Base-by-base conservation (phyloP, 352 stramenopile species). In the Globisporangium radiosum region DNA sequence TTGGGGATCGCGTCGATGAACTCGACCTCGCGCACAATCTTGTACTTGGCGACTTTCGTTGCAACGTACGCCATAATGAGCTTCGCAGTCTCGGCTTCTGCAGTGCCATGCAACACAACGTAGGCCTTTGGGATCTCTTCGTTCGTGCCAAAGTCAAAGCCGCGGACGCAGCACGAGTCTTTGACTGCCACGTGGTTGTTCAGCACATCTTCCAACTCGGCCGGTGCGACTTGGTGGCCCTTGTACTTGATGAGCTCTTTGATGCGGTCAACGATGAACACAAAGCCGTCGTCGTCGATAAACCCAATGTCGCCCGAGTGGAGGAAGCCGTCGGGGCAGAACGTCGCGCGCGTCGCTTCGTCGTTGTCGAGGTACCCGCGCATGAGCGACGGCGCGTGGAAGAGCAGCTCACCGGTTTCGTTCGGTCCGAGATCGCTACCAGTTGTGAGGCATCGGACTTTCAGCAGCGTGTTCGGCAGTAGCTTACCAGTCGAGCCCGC, bases 221-320 rank as follows among this genome's bases (percentile, higher is more conserved):
- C 93, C 13, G 92, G 94, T 8, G 93, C 87, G 9, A 98, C 75
- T 58, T 96, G 92, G 57, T 95, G 94, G 11, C 90, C 92, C 59
- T 97, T 96, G 62, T 96, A 92, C 76, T 98, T 98, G 70, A 98
- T 98, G 2, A 98, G 66, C 66, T 98, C 92, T 76, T 98, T 98
- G 15, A 85, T 64, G n/a, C 94, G 72, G 68, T 98, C 94, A 0
- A 90, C 86, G 37, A 98, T 94, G 59, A 85, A 96, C 17, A 98
- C 85, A 65, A 78, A 97, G 9, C 90, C 92, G 45, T 98, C 89
- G n/a, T 96, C 81, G 64, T 98, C 92, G 44, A 98, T 91, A 52
- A 90, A 88, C 7, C 80, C 90, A 33, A 97, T 68, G 68, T 98
- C 94, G 5, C 94, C 94, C 11, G 92, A 97, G 47, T 76, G 75